Evolutionary conservation across 352 stramenopile genomes (phyloP).

Genomic region (Thraustochytrium striatum): DNA sequence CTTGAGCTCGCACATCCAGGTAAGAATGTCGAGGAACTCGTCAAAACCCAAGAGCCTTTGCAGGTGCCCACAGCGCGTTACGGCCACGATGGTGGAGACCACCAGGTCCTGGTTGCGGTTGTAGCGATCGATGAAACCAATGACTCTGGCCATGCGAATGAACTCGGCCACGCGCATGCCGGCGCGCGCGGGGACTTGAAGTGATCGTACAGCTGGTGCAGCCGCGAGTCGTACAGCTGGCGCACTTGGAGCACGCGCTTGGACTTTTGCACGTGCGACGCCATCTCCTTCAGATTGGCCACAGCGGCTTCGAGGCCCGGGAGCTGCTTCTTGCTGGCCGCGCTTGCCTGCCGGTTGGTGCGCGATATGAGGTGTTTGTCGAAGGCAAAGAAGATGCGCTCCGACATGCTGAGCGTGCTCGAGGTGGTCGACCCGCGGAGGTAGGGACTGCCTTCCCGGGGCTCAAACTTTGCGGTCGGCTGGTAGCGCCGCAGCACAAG

Average conservation of each 20-base stretch:
- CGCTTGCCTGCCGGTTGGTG: background rate
- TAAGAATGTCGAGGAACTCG: constrained; percentile 8
- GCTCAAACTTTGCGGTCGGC: background rate
- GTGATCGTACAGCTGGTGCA: constrained; percentile 2
- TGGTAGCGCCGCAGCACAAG: background rate
- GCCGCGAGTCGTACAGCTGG: background rate
- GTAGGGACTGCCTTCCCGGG: background rate
- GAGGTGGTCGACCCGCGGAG: background rate
- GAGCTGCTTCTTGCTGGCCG: no score
- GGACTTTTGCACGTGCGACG: background rate
- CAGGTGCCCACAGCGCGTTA: background rate
- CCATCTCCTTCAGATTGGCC: background rate
- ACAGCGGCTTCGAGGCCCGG: background rate
- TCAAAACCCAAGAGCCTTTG: background rate
- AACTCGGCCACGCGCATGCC: background rate
- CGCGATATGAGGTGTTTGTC: constrained; percentile 10
- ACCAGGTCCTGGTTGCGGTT: background rate
- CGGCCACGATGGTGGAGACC: background rate
- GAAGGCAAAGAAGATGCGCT: constrained; percentile 10
- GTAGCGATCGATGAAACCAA: background rate
- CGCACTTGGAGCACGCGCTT: background rate
- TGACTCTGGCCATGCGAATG: background rate
- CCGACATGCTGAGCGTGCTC: background rate
- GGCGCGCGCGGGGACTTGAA: background rate
- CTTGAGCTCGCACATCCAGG: background rate